Base-by-base conservation (phyloP, 108 stramenopile genomes). In the Cyclotella baltica region DNA sequence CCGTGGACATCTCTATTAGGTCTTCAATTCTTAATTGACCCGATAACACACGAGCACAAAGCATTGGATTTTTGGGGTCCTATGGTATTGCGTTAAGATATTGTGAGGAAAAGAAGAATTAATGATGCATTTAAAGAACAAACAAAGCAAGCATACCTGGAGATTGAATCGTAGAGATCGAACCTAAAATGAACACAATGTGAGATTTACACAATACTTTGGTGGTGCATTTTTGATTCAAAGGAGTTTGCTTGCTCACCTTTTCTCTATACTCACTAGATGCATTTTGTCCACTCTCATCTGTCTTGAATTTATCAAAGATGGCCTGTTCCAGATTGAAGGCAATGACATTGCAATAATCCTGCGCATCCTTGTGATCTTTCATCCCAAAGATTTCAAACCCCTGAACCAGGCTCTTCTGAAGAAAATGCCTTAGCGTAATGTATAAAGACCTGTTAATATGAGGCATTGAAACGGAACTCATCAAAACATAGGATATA, bases 321-420 rank as follows among this genome's bases (percentile, higher is more conserved):
- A 88, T 70, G 23, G 87, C 91, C 2, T 72, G 40, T 74, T 92
- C 91, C 11, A 93, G 84, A 35, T 89, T 83, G 90, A 85, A 87
- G 22, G 91, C 88, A 57, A 82, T 75, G 23, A 90, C 68, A 20
- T 83, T 59, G 59, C 86, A 89, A 47, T 81, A 80, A 55, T 67
- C 79, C 53, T 35, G 40, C 51, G 57, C 64, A 38, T 70, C 67
- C 4, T 48, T 4, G 37, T 70, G 50, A 29, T 28, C 63, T 27
- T 82, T 83, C n/a, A 89, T 70, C 2, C 77, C 73, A 36, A 88
- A 55, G 36, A 74, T 73, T 59, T 78, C 75, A 51, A 83, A n/a
- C 0, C 88, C 89, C 46, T 80, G 81, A 22, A 57, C 34, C 23
- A 92, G 63, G 40, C 81, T 83, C 31, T 84, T 70, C 50, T 73